A percentile compares a stretch with the other conserved stretches of the same genome.
These are phyloP conservation scores for Gaertneriomyces semiglobifer DNA, from an alignment of 192 early-diverging fungal genomes.

Conservation along the genomic window DNA sequence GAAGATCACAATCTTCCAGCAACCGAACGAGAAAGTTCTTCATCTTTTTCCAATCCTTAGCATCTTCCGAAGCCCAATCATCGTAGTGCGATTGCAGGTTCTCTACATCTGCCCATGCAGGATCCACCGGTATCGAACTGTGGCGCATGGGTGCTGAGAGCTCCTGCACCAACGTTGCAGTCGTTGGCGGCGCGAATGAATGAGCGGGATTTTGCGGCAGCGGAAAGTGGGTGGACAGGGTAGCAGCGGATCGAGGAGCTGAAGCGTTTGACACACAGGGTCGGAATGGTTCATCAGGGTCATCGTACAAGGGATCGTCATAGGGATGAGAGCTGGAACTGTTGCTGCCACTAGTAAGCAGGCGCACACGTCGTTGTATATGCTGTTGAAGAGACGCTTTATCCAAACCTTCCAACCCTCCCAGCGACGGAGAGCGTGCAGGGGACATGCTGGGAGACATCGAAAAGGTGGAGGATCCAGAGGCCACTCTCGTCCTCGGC, in stretches of 20 bases:
- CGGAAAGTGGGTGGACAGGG: too few relatives aligned
- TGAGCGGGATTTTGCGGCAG: slow-evolving; percentile 13
- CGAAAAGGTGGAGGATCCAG: not conserved
- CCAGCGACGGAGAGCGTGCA: too few relatives aligned
- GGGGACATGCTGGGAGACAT: not conserved
- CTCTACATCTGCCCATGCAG: slow-evolving; percentile 18
- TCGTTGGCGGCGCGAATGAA: slow-evolving; percentile 7
- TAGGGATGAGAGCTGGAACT: not conserved
- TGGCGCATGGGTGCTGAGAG: not conserved
- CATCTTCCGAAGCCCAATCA: slow-evolving; percentile 57
- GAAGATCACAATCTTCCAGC: slow-evolving; percentile 41
- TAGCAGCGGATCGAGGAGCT: too few relatives aligned
- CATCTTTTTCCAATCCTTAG: slow-evolving; percentile 55
- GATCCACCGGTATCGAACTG: not conserved
- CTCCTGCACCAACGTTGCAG: not conserved
- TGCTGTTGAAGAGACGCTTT: slow-evolving; percentile 15
- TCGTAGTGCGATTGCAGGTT: slow-evolving; percentile 56
- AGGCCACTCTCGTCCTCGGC: not conserved
- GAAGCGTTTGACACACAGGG: too few relatives aligned
- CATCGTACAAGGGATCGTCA: slow-evolving; percentile 6
- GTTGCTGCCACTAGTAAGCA: not conserved
- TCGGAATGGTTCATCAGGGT: too few relatives aligned
- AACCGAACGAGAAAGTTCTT: slow-evolving; percentile 44
- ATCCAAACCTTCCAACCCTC: not conserved
- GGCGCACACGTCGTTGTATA: slow-evolving; percentile 8